These are phyloP conservation scores for Ceraceosorus bombacis DNA, from an alignment of 1,284 basidiomycete species.

Conservation along the genomic window DNA sequence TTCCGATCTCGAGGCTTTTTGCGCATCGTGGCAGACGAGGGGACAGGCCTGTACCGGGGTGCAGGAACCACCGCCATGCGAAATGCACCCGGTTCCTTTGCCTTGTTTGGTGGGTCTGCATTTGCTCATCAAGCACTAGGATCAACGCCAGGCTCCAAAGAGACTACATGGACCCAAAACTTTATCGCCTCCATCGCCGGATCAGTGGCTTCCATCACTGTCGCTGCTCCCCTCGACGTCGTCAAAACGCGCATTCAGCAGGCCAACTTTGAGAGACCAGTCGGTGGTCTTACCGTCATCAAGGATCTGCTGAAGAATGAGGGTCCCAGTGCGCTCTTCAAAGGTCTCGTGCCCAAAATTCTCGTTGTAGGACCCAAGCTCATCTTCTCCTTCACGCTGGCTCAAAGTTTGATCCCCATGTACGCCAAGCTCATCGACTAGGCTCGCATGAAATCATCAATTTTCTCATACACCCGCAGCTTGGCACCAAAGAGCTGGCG, in stretches of 20 bases:
- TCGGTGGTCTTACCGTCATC: conserved; percentile 72
- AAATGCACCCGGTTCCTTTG: conserved; percentile 92
- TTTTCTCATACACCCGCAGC: too few relatives aligned
- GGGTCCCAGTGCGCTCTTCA: conserved; percentile 82
- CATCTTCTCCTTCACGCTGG: conserved; percentile 94
- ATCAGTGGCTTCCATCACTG: conserved; percentile 87
- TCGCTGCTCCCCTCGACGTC: conserved; percentile 89
- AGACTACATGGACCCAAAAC: conserved; percentile 87
- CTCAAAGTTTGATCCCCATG: conserved; percentile 87
- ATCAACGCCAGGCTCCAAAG: conserved; percentile 76
- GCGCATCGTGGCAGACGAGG: conserved; percentile 85
- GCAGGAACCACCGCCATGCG: conserved; percentile 99
- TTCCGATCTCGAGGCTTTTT: conserved; percentile 62
- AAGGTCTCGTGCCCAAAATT: conserved; percentile 73
- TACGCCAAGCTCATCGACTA: conserved; percentile 60
- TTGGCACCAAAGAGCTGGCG: too few relatives aligned
- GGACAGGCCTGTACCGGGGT: conserved; percentile 79
- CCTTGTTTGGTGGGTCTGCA: conserved; percentile 84
- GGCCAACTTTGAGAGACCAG: conserved; percentile 89
- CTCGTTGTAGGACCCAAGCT: conserved; percentile 95
- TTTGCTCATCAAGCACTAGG: conserved; percentile 89
- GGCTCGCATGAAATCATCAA: too few relatives aligned
- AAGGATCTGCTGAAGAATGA: conserved; percentile 82
- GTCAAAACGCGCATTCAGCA: conserved; percentile 87
- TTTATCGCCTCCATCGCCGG: conserved; percentile 74